Percentiles rank a stretch among this genome's conserved stretches.
Conservation (phyloP, 306 rosid species). For the Cotoneaster glaucophyllus region DNA sequence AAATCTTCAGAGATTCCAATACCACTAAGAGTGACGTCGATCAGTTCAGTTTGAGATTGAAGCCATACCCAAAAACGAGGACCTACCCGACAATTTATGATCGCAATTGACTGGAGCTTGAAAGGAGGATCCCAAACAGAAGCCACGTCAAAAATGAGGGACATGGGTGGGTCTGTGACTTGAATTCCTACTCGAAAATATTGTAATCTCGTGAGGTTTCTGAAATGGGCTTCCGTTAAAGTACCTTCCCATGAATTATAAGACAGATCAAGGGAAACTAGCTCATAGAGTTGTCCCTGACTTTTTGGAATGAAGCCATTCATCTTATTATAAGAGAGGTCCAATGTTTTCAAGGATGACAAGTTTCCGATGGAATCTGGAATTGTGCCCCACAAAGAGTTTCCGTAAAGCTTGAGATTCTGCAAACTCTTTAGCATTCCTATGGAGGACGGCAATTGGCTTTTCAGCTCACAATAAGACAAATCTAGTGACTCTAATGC, state of each 20-base stretch:
- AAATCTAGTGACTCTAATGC: constrained; percentile 5
- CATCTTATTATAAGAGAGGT: constrained; percentile 10
- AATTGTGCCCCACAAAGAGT: constrained; percentile 6
- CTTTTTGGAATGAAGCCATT: constrained; percentile 28
- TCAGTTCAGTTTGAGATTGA: not conserved
- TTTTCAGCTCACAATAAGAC: not conserved
- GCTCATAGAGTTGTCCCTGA: constrained; percentile 30
- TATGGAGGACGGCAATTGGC: not conserved
- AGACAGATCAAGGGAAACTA: constrained; percentile 2
- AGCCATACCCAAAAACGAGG: not conserved
- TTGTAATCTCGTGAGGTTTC: not conserved
- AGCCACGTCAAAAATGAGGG: not conserved
- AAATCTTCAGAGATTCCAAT: not conserved
- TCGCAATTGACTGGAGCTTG: not conserved
- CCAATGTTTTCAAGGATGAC: constrained; percentile 1
- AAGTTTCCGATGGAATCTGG: constrained; percentile 25
- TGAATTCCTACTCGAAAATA: not conserved
- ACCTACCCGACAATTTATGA: not conserved
- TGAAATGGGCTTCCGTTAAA: constrained; percentile 24
- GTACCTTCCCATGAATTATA: not conserved
- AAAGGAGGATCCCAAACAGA: not conserved
- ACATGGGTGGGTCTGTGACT: not conserved
- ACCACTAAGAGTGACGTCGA: not conserved
- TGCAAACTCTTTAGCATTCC: not conserved
- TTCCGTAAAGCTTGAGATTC: not conserved